Base-by-base conservation (phyloP, 805 yeast genomes). In the Ogataea populi-albae region DNA sequence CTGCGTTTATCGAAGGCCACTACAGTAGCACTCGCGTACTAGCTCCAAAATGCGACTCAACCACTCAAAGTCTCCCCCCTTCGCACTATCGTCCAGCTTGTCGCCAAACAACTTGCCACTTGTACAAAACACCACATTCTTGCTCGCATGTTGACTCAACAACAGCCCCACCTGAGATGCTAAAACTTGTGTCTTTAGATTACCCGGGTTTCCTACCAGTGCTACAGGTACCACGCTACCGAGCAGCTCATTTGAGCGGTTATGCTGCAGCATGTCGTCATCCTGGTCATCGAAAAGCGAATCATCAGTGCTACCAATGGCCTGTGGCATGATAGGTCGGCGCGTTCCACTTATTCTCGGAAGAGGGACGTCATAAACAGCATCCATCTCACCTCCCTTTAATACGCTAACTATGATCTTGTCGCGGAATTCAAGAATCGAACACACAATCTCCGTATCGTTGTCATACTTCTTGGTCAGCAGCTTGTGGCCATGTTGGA, bases 151-250 rank as follows among this genome's bases (percentile, higher is more conserved):
- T 33, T 58, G 58, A 10, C 54, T 46, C 16, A 71, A 45, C 25
- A 71, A 45, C 47, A 67, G 66, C 2, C 76, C 78, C 4, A 75
- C 60, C 47, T 75, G 75, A 6, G 72, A 58, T 3, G 75, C 64
- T 61, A 67, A 54, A 9, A 75, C 61, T 36, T 72, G 62, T 1
- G 71, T 71, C 30, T 71, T 72, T 34, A 66, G 50, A 44, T 65
- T 72, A 28, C 63, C 64, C 10, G 64, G 68, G 21, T 67, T 68
- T 4, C 71, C 80, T 15, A 74, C 61, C 6, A 75, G 51, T n/a
- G 68, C 50, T 0, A 38, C 39, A 5, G 63, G 60, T 3, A 47
- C 38, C 7, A 37, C 49, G 30, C 38, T 38, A 23, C 41, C 46
- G 16, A 30, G 38, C 4, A 40, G 26, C 14, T 25, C 40, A 6